Evolutionary conservation across 2,329 filamentous ascomycete genomes (phyloP), one percentile per base, ranked within the genome.

Genomic region (Botrytis tulipae): DNA sequence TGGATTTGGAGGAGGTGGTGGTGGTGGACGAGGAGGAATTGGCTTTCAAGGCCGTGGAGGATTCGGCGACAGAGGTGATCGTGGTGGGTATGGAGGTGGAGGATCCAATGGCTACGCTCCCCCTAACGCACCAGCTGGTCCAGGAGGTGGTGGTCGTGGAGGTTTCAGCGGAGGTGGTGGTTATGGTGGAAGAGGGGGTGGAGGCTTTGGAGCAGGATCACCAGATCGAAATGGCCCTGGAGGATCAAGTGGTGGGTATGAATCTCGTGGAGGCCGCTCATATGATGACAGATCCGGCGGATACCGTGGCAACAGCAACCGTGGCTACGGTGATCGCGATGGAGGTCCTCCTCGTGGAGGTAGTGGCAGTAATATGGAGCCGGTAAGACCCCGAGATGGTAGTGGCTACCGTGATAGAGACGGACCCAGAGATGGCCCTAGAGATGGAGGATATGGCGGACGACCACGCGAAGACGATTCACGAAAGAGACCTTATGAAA

Each of bases 331-430:
- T 69, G 85, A 77, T 76, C 81, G 78, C 83, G 87, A 78, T 72
- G 76, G 78, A 60, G 74, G 72, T 63, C 67, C 75, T 69, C 77
- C 74, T 73, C 76, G 78, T 59, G 77, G 79, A 75, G 80, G 80
- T 69, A 81, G 80, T 74, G 93, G 93, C 77, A 93, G 93, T 84
- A 96, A 97, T 84, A 92, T 92, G 83, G 94, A 97, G 82, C 93
- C 93, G 75, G 89, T 96, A 81, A 91, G 92, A 80, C 89, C 90
- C 71, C 84, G 90, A 79, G 89, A 91, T 40, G 72, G 42, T 78
- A 82, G 86, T 75, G 85, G 88, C 76, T 84, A 87, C 70, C 83
- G 86, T 68, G 86, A 88, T 75, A 86, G 86, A 72, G 82, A 87
- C 71, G 66, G 92, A 79, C 89, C 90, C 70, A 84, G 90, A 79